phyloP scores from a whole-genome alignment of 176 grass and related monocot species.

The Chloris gayana region DNA sequence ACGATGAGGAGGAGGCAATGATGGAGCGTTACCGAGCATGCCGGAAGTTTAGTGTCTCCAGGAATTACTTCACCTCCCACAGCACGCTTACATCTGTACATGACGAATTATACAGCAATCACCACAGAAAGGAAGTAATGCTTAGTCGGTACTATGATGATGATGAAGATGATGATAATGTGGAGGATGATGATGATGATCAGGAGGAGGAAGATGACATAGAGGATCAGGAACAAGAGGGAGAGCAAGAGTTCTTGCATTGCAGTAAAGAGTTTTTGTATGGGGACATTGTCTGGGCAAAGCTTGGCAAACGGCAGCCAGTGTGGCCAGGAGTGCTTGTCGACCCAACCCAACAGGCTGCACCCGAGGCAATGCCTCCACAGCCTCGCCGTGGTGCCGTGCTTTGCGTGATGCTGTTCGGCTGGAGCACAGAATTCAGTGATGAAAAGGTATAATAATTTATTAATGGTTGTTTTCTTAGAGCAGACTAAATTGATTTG shows the following conservation, averaged over 20 bases:
- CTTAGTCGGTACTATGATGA: constrained; percentile 31
- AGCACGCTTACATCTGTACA: constrained; percentile 60
- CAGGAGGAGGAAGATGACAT: constrained; percentile 28
- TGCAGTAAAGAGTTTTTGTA: constrained; percentile 51
- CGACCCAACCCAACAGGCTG: constrained; percentile 67
- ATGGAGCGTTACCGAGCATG: constrained; percentile 44
- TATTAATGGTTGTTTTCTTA: constrained; percentile 2
- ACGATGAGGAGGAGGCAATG: constrained; percentile 46
- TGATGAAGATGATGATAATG: constrained; percentile 20
- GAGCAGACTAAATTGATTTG: not conserved
- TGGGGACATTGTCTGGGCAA: constrained; percentile 93
- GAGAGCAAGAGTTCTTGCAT: constrained; percentile 31
- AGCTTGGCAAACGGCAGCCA: constrained; percentile 69
- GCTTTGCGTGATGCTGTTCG: constrained; percentile 87
- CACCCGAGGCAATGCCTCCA: constrained; percentile 51
- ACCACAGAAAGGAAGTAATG: constrained; percentile 35
- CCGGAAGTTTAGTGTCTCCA: constrained; percentile 54
- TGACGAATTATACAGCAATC: constrained; percentile 15
- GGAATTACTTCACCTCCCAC: constrained; percentile 55
- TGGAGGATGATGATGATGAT: constrained; percentile 15
- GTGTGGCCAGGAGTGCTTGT: constrained; percentile 80
- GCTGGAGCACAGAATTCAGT: constrained; percentile 58
- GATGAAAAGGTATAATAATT: constrained; percentile 60
- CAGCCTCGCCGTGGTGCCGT: constrained; percentile 49
- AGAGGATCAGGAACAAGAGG: constrained; percentile 27